phyloP scores from a whole-genome alignment of 2,329 filamentous ascomycete species.

The Penicillium brasilianum region DNA sequence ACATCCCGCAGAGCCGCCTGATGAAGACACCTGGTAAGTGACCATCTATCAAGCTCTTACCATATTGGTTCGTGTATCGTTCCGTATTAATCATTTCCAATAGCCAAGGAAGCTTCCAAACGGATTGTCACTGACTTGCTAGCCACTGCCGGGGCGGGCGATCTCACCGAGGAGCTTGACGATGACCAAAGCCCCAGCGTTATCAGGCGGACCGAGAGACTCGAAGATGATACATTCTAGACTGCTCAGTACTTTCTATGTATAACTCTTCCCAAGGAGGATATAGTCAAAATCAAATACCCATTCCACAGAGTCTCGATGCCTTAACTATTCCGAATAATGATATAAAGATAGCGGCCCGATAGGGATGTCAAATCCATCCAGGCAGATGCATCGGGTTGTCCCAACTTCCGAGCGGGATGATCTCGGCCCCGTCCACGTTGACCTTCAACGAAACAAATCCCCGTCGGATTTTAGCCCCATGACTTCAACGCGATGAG shows the following conservation, averaged over 20 bases:
- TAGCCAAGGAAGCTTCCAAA: constrained; percentile 56
- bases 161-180: constrained; percentile 44
- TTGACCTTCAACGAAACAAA: too few species aligned
- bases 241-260: not conserved
- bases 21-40: constrained; percentile 55
- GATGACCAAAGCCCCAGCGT: constrained; percentile 53
- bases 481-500: not conserved
- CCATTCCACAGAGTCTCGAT: not conserved
- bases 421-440: not conserved
- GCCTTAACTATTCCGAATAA: too few species aligned
- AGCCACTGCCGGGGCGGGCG: constrained; percentile 51
- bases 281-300: constrained; percentile 3
- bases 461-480: not conserved
- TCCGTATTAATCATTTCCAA: not conserved
- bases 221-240: constrained; percentile 56
- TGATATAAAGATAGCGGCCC: too few species aligned
- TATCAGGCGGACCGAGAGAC: constrained; percentile 45
- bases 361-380: not conserved
- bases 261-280: not conserved
- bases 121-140: constrained; percentile 56
- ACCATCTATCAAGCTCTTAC: not conserved
- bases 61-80: not conserved
- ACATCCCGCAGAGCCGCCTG: constrained; percentile 55
- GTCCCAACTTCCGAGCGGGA: not conserved
- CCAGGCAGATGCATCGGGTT: not conserved